Conservation (phyloP, 371 early-diverging fungal genomes). For the Mucor lusitanicus region DNA sequence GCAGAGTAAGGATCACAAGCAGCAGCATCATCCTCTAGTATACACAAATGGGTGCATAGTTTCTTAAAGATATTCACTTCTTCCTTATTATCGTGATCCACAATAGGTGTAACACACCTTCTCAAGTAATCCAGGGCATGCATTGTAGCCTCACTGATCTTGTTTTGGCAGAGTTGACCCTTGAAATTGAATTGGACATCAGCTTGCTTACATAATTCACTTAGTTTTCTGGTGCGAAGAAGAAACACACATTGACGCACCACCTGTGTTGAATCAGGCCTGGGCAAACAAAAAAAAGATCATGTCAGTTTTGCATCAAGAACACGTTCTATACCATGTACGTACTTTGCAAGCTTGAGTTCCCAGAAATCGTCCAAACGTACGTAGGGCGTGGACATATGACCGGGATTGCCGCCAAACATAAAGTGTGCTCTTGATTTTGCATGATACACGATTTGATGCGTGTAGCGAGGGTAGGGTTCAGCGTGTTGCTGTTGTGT, state of each 20-base stretch:
- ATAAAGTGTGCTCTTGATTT: constrained; percentile 65
- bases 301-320: no score
- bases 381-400: constrained; percentile 44
- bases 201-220: constrained; percentile 58
- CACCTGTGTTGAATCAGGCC: constrained; percentile 65
- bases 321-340: no score
- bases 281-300: no score
- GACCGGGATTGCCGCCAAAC: constrained; percentile 93
- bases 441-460: constrained; percentile 80
- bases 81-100: constrained; percentile 63
- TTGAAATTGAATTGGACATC: constrained; percentile 32
- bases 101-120: constrained; percentile 58
- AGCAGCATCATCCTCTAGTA: constrained; percentile 6
- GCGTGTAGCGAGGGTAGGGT: constrained; percentile 86
- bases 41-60: constrained; percentile 63
- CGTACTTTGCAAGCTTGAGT: constrained; percentile 67
- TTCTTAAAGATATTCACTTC: constrained; percentile 68
- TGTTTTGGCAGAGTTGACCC: background rate
- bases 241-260: constrained; percentile 64
- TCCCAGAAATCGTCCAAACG: constrained; percentile 90
- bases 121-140: constrained; percentile 73
- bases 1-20: background rate
- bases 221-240: constrained; percentile 68
- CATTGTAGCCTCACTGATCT: constrained; percentile 19
- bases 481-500: constrained; percentile 43